Evolutionary conservation across 2,329 filamentous ascomycete genomes (phyloP).

Genomic region (Fusarium mundagurra): DNA sequence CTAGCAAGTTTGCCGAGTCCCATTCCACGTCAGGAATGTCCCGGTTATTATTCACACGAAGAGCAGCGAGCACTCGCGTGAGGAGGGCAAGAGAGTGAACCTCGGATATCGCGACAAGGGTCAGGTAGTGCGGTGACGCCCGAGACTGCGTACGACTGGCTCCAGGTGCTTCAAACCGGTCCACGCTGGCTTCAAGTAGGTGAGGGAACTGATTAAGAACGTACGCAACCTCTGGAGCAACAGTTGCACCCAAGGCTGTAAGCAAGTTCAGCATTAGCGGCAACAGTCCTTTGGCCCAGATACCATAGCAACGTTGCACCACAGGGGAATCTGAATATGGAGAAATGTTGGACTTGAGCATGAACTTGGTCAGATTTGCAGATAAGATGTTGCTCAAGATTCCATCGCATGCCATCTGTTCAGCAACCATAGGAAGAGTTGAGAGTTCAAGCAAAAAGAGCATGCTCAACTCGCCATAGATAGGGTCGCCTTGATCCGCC

Average conservation of each 20-base stretch:
- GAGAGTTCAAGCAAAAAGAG: conserved; percentile 91
- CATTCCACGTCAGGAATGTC: conserved; percentile 79
- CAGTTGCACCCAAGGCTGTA: conserved; percentile 79
- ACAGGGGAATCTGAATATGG: conserved; percentile 80
- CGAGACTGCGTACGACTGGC: conserved; percentile 61
- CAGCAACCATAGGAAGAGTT: conserved; percentile 80
- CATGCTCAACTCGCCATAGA: conserved; percentile 93
- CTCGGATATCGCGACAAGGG: conserved; percentile 78
- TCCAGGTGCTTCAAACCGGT: conserved; percentile 73
- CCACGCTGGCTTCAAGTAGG: conserved; percentile 77
- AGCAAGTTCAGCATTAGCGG: conserved; percentile 91
- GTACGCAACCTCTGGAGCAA: conserved; percentile 84
- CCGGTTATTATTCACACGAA: conserved; percentile 72
- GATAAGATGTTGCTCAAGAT: conserved; percentile 82
- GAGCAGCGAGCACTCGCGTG: conserved; percentile 74
- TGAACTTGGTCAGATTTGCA: conserved; percentile 80
- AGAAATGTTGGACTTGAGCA: conserved; percentile 76
- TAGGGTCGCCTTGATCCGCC: conserved; percentile 79
- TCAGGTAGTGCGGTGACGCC: conserved; percentile 71
- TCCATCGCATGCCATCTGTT: conserved; percentile 89
- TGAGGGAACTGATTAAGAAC: conserved; percentile 91
- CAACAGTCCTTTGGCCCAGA: conserved; percentile 90
- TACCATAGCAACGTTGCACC: conserved; percentile 79
- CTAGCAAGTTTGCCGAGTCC: conserved; percentile 76
- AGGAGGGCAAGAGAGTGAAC: conserved; percentile 82